Percentiles rank a stretch among this genome's conserved stretches.
Conservation (phyloP, 1,284 basidiomycete genomes). For the Ganoderma lucidum region DNA sequence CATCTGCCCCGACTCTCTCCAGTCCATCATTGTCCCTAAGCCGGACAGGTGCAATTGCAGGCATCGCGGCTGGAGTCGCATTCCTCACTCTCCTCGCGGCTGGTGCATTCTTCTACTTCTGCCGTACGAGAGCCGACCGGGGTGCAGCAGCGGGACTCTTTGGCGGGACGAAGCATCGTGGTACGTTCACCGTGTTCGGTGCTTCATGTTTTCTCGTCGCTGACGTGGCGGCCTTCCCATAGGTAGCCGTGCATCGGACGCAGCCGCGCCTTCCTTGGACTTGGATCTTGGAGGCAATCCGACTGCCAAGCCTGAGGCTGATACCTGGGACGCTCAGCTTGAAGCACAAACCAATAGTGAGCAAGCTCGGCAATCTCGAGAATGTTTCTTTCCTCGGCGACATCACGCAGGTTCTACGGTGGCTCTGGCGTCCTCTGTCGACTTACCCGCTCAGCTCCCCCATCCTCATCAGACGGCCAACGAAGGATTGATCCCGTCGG, state of each 20-base stretch:
- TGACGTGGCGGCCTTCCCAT: too few species aligned
- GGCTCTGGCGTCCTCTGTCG: neutral
- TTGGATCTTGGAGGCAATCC: too few species aligned
- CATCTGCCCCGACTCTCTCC: neutral
- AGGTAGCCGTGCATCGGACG: too few species aligned
- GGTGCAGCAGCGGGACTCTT: neutral
- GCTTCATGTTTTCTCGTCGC: too few species aligned
- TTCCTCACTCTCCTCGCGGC: neutral
- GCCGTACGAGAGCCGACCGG: neutral
- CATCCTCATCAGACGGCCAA: conserved; percentile 47
- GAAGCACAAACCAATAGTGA: neutral
- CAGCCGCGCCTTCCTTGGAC: too few species aligned
- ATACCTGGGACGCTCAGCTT: too few species aligned
- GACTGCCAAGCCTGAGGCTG: too few species aligned
- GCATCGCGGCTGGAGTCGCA: neutral
- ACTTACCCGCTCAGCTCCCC: neutral
- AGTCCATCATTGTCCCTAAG: neutral
- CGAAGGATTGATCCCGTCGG: neutral
- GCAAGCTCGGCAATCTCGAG: neutral
- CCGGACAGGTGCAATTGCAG: neutral
- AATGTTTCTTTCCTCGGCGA: neutral
- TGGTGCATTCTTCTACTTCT: conserved; percentile 1
- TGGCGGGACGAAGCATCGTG: neutral
- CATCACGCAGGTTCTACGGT: neutral
- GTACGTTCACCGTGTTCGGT: too few species aligned